Conservation (phyloP, 2,329 filamentous ascomycete species). For the Ploettnerulaceae sp. region DNA sequence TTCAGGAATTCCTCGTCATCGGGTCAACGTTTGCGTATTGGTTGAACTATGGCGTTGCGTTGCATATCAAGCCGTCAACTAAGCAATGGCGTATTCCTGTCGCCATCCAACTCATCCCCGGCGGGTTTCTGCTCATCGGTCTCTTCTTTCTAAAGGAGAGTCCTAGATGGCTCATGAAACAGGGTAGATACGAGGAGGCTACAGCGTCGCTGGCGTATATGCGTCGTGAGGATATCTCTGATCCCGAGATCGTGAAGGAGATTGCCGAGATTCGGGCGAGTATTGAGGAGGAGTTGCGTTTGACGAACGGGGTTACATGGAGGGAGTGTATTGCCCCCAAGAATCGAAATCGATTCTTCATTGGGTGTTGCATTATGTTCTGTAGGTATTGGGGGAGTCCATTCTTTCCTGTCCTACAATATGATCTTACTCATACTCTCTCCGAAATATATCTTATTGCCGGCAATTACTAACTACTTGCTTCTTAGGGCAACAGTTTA, state of each 20-base stretch:
- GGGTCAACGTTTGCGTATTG: slow-evolving; percentile 42
- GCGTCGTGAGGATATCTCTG: slow-evolving; percentile 41
- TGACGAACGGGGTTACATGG: no score
- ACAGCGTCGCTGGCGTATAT: slow-evolving; percentile 39
- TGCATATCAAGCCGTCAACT: slow-evolving; percentile 29
- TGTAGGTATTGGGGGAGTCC: no score
- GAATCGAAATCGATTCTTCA: no score
- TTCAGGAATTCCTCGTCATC: slow-evolving; percentile 39
- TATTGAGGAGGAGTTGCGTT: no score
- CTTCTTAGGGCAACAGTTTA: no score
- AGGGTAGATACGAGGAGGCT: slow-evolving; percentile 56
- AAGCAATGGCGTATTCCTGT: slow-evolving; percentile 49
- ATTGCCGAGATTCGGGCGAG: no score
- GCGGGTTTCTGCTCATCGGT: slow-evolving; percentile 44
- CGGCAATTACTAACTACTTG: no score
- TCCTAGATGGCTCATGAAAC: slow-evolving; percentile 64
- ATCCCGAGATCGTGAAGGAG: slow-evolving; percentile 43
- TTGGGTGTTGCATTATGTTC: no score
- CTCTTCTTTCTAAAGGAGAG: slow-evolving; percentile 57
- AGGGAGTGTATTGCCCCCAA: no score
- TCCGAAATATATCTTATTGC: no score
- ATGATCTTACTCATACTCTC: no score
- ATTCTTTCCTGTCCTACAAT: no score
- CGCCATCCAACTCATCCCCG: slow-evolving; percentile 53
- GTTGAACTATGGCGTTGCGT: slow-evolving; percentile 35